These are phyloP conservation scores for Yarrowia yakushimensis DNA, from an alignment of 805 yeast genomes.

Conservation along the genomic window DNA sequence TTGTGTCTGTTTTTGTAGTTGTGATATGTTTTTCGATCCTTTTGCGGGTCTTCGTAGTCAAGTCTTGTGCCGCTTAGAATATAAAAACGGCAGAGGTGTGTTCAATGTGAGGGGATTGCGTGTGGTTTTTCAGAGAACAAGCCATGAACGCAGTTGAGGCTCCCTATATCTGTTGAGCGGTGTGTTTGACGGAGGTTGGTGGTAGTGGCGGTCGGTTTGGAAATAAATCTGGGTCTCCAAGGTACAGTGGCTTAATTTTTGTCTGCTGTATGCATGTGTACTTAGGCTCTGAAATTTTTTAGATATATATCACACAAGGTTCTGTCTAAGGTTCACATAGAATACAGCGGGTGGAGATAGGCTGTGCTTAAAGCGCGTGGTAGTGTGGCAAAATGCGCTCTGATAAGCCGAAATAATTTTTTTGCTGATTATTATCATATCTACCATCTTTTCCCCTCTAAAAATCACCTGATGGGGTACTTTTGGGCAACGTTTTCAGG, in stretches of 20 bases:
- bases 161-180: neutral
- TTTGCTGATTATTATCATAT: too few relatives aligned
- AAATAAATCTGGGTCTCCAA: neutral
- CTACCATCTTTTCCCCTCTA: too few relatives aligned
- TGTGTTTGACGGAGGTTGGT: neutral
- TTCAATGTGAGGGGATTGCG: slow-evolving; percentile 5
- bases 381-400: too few relatives aligned
- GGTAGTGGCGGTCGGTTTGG: neutral
- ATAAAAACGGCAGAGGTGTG: slow-evolving; percentile 18
- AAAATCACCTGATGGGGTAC: neutral
- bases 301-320: slow-evolving; percentile 20
- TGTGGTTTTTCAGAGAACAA: neutral
- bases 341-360: neutral
- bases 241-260: slow-evolving; percentile 2
- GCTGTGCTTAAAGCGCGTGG: too few relatives aligned
- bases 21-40: neutral
- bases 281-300: slow-evolving; percentile 24
- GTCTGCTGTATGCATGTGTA: slow-evolving; percentile 13
- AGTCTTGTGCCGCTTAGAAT: slow-evolving; percentile 1
- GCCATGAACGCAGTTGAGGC: slow-evolving; percentile 24
- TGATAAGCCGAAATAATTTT: neutral
- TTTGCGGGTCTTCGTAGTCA: neutral
- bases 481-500: neutral
- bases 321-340: slow-evolving; percentile 7
- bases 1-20: neutral